Evolutionary conservation across 345 rosid species (phyloP).

Genomic region (Luvunga scandens): DNA sequence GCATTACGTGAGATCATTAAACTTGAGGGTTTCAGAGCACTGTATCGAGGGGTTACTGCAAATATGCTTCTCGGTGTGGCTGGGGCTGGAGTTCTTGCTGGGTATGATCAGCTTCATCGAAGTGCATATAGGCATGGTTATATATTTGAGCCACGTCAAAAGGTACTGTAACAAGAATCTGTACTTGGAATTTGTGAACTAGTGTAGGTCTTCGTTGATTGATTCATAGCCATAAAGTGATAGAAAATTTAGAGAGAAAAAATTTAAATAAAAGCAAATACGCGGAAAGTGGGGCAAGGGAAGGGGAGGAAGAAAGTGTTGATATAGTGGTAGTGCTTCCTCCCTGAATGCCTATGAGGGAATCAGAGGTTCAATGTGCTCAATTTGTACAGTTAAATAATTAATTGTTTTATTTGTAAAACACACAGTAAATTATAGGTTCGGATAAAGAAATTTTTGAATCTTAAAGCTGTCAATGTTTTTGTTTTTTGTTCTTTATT

Average conservation of each 20-base stretch:
- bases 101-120: conserved; percentile 82
- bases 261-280: neutral
- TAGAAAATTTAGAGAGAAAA: neutral
- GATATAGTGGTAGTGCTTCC: neutral
- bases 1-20: conserved; percentile 65
- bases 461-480: neutral
- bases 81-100: conserved; percentile 93
- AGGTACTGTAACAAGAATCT: conserved; percentile 32
- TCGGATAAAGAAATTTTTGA: neutral
- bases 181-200: conserved; percentile 2
- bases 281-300: neutral
- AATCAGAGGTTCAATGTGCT: neutral
- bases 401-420: conserved; percentile 3
- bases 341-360: neutral
- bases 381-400: neutral
- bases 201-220: neutral
- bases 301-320: neutral
- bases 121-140: conserved; percentile 50
- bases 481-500: neutral
- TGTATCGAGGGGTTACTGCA: conserved; percentile 81
- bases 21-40: conserved; percentile 63
- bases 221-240: neutral
- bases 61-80: conserved; percentile 96
- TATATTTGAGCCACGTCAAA: conserved; percentile 28
- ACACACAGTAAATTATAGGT: neutral